Base-by-base conservation (phyloP, 805 yeast genomes). In the Dipodascus albidus region DNA sequence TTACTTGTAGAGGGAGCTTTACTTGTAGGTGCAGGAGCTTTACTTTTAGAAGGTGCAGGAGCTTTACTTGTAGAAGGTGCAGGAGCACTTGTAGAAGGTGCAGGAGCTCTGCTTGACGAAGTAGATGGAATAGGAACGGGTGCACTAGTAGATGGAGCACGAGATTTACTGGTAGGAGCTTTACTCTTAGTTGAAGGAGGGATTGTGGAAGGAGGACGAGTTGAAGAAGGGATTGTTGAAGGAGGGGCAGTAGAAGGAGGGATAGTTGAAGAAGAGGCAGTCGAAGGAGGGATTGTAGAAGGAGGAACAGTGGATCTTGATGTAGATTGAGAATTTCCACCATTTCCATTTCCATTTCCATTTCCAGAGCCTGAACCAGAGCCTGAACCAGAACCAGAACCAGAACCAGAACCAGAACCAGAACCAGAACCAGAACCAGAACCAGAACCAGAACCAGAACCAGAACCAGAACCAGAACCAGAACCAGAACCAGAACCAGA, bases 1-100 rank as follows among this genome's bases (percentile, higher is more conserved):
- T 9, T 31, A 31, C 9, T 15, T 9, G 38, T 31, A 31, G 38
- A n/a, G n/a, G n/a, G n/a, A n/a, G n/a, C n/a, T n/a, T n/a, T n/a
- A n/a, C n/a, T n/a, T n/a, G n/a, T n/a, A n/a, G n/a, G n/a, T n/a
- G n/a, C 38, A 31, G 38, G 15, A 31, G 38, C 15, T 9, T 9
- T 15, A 31, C 14, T 31, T 9, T 9, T 15, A 48, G 23, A 22
- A 48, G 19, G 8, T 15, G 53, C 47, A 51, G 49, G 51, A n/a
- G 8, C 19, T 9, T 9, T 31, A 9, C 14, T 31, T 31, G 38
- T 9, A 31, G 15, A 15, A 31, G 15, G 14, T 9, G 38, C 15
- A 31, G 38, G 38, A 31, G 38, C 38, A 31, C 9, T 15, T 9
- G 38, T 31, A 31, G 38, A 31, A 31, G n/a, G n/a, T n/a, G n/a